Evolutionary conservation across 768 basidiomycete genomes (phyloP).

Genomic region (Podaxis carcinomalis): DNA sequence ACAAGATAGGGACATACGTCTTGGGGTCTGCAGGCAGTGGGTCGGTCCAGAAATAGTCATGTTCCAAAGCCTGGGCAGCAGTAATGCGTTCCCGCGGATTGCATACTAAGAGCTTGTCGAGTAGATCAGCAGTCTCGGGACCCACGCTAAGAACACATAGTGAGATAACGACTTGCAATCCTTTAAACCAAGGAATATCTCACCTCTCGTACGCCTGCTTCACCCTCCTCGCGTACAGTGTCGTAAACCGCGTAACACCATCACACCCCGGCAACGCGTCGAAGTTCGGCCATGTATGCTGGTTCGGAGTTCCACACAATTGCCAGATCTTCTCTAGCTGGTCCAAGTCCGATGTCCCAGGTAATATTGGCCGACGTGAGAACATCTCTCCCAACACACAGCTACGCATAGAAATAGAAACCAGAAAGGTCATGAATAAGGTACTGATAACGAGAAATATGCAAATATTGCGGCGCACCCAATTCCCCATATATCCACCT

Average conservation of each 20-base stretch:
- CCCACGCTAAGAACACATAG: slow-evolving; percentile 45
- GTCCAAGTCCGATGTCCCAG: slow-evolving; percentile 85
- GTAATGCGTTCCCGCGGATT: slow-evolving; percentile 84
- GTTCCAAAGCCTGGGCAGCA: slow-evolving; percentile 81
- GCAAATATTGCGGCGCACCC: slow-evolving; percentile 50
- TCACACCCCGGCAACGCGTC: slow-evolving; percentile 77
- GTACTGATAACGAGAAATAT: neutral
- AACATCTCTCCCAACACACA: slow-evolving; percentile 99
- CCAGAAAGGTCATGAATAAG: neutral
- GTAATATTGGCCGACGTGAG: slow-evolving; percentile 77
- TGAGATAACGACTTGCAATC: slow-evolving; percentile 1
- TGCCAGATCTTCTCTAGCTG: slow-evolving; percentile 88
- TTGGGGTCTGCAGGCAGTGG: slow-evolving; percentile 85
- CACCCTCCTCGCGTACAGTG: slow-evolving; percentile 47
- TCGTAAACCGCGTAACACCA: slow-evolving; percentile 62
- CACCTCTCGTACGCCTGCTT: slow-evolving; percentile 58
- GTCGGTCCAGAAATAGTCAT: slow-evolving; percentile 92
- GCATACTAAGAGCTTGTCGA: slow-evolving; percentile 78
- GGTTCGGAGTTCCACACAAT: slow-evolving; percentile 85
- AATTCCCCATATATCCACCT: slow-evolving; percentile 97
- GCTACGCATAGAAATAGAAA: slow-evolving; percentile 32
- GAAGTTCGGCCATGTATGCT: slow-evolving; percentile 76
- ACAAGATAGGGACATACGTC: slow-evolving; percentile 42
- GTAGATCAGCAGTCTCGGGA: slow-evolving; percentile 70
- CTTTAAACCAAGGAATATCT: slow-evolving; percentile 19